A percentile compares a stretch with the other conserved stretches of the same genome.
These are phyloP conservation scores for sorghum (Sorghum bicolor) DNA, from an alignment of 176 grass and related monocot genomes.

Conservation along the genomic window DNA sequence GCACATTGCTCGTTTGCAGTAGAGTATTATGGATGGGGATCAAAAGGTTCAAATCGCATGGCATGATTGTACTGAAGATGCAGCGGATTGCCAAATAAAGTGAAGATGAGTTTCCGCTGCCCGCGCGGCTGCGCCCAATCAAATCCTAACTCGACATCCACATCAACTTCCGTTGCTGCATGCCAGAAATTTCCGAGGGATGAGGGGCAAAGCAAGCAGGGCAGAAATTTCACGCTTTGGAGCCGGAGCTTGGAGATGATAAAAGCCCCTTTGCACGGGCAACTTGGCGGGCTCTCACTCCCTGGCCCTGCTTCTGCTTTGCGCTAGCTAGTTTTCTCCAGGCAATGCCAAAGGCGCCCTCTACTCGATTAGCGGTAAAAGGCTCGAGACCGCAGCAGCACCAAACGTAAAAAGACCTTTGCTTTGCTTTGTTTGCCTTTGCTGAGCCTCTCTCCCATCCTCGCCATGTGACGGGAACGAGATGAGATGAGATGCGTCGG, in stretches of 20 bases:
- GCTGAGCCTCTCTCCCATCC: neutral
- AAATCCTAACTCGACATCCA: too few relatives aligned
- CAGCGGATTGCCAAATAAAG: too few relatives aligned
- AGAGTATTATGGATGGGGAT: too few relatives aligned
- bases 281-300: constrained; percentile 5
- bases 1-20: too few relatives aligned
- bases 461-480: neutral
- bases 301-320: neutral
- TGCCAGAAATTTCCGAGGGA: too few relatives aligned
- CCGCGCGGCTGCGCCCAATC: too few relatives aligned
- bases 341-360: constrained; percentile 5
- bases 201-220: neutral
- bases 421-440: neutral
- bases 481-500: neutral
- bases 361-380: constrained; percentile 23
- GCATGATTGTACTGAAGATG: too few relatives aligned
- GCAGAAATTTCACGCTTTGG: constrained; percentile 38
- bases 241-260: neutral
- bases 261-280: constrained; percentile 41
- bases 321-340: constrained; percentile 23
- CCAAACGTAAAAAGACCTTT: constrained; percentile 19
- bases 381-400: neutral
- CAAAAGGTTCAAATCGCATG: too few relatives aligned
- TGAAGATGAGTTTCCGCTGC: too few relatives aligned
- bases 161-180: too few relatives aligned